phyloP scores from a whole-genome alignment of 2,329 filamentous ascomycete species.

The Aspergillus udagawae region DNA sequence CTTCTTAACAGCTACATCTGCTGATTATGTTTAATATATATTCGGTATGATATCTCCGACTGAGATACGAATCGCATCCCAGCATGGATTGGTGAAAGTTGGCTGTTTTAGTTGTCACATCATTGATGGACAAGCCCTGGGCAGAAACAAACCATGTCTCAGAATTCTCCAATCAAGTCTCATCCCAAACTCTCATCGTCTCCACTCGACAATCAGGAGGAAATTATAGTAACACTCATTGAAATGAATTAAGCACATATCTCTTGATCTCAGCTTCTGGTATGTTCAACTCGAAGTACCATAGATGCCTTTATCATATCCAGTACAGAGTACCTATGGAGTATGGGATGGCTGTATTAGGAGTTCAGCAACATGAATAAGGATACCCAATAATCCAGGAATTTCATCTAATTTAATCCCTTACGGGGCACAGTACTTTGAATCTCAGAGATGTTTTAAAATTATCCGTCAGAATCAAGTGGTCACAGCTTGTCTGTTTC shows the following conservation, averaged over 20 bases:
- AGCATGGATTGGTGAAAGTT: not conserved
- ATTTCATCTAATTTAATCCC: not conserved
- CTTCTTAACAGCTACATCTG: not conserved
- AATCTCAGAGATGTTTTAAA: not conserved
- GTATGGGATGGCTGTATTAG: not conserved
- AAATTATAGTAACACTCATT: conserved; percentile 7
- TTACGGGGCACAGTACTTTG: not conserved
- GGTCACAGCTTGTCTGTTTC: not conserved
- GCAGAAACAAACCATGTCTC: conserved; percentile 34
- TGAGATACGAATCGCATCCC: not conserved
- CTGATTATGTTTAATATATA: not conserved
- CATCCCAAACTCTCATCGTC: not conserved
- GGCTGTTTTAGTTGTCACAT: conserved; percentile 12
- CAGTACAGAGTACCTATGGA: not conserved
- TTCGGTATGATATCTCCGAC: not conserved
- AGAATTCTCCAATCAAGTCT: conserved; percentile 20
- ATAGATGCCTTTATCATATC: not conserved
- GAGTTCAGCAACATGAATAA: not conserved
- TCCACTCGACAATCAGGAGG: conserved; percentile 7
- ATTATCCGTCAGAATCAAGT: not conserved
- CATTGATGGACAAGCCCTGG: conserved; percentile 13
- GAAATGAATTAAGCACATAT: too few relatives aligned
- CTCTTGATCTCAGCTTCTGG: not conserved
- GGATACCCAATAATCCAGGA: not conserved
- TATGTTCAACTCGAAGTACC: not conserved